Evolutionary conservation across 2,329 filamentous ascomycete genomes (phyloP).

Genomic region (Xylariaceae sp.): DNA sequence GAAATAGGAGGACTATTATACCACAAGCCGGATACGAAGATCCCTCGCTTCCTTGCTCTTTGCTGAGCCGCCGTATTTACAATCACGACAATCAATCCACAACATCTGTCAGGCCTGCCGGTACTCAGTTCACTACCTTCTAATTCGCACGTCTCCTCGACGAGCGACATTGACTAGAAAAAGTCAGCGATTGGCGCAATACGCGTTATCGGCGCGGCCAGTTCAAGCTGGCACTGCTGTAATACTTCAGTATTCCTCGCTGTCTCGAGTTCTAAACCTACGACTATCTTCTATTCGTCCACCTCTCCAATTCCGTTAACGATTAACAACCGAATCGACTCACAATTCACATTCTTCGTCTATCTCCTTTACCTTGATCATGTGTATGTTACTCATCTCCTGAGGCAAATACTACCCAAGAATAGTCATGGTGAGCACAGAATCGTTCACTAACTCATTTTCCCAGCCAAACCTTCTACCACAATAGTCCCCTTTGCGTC

Average conservation of each 20-base stretch:
- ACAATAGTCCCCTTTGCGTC: slow-evolving; percentile 63
- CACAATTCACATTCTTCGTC: neutral
- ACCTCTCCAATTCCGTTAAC: neutral
- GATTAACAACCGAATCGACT: neutral
- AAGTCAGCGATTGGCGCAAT: neutral
- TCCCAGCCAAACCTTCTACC: slow-evolving; percentile 43
- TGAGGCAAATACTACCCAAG: neutral
- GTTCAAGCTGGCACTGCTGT: slow-evolving; percentile 1
- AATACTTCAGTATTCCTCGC: neutral
- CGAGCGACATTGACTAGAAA: neutral
- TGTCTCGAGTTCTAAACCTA: neutral
- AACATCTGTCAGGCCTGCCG: neutral
- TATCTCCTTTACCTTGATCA: slow-evolving; percentile 1
- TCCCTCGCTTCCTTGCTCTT: slow-evolving; percentile 3
- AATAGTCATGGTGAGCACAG: neutral
- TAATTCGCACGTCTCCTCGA: neutral
- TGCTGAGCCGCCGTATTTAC: slow-evolving; percentile 7
- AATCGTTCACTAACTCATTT: slow-evolving; percentile 6
- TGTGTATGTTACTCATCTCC: slow-evolving; percentile 13
- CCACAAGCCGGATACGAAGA: neutral
- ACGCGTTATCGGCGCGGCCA: neutral
- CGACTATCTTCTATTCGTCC: neutral
- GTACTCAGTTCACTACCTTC: neutral
- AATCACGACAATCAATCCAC: slow-evolving; percentile 1
- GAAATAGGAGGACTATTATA: slow-evolving; percentile 2